Evolutionary conservation across 2,329 filamentous ascomycete species (phyloP).

Genomic region (Pseudogymnoascus sp.): DNA sequence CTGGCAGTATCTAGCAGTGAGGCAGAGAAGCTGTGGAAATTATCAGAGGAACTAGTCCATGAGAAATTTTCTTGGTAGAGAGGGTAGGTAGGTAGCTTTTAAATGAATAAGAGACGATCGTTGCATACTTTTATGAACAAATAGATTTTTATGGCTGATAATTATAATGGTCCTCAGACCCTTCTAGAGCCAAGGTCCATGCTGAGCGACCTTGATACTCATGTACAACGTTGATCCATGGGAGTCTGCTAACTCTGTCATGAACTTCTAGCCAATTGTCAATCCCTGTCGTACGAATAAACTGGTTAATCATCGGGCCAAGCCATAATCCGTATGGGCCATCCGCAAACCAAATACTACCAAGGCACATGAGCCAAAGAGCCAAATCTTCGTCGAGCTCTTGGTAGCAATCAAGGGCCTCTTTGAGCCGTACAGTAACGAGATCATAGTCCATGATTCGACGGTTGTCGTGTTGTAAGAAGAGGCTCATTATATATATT

Average conservation of each 20-base stretch:
- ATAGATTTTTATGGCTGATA: no score
- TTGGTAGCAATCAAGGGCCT: background rate
- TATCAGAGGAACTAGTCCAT: conserved; percentile 39
- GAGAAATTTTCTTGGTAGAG: conserved; percentile 31
- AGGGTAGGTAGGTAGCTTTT: background rate
- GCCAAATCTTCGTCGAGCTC: background rate
- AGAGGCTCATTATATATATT: background rate
- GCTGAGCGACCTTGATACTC: background rate
- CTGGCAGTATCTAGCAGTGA: conserved; percentile 22
- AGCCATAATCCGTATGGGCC: background rate
- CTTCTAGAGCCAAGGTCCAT: background rate
- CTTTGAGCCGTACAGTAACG: background rate
- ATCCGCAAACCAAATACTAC: background rate
- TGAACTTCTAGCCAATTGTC: background rate
- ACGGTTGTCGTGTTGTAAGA: background rate
- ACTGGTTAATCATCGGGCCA: background rate
- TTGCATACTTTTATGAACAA: background rate
- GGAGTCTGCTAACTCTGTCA: background rate
- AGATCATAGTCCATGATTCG: background rate
- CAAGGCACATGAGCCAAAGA: background rate
- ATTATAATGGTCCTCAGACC: background rate
- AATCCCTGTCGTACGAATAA: background rate
- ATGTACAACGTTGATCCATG: background rate
- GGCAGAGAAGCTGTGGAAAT: conserved; percentile 37
- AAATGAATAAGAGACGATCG: background rate